Conservation (phyloP, 1,284 basidiomycete genomes). For the Austropuccinia psidii region DNA sequence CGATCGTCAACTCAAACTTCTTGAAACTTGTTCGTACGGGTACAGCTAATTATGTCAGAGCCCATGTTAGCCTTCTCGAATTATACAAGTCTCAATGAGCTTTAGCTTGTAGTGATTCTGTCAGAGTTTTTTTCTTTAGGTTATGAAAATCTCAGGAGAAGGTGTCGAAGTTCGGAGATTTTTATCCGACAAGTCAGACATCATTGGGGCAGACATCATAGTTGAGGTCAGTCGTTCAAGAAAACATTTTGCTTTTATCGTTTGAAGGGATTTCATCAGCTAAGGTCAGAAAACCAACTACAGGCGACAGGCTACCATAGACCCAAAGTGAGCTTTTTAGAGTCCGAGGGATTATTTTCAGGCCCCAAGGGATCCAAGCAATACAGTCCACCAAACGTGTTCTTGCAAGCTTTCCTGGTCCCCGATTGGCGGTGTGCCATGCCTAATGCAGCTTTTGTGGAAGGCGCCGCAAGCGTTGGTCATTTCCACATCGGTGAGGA, state of each 20-base stretch:
- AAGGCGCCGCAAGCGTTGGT: constrained; percentile 17
- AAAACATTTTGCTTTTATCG: not conserved
- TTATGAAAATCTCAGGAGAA: not conserved
- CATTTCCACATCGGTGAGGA: constrained; percentile 24
- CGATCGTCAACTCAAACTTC: constrained; percentile 30
- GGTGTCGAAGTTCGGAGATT: not conserved
- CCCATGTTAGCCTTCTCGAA: not conserved
- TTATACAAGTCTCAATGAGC: not conserved
- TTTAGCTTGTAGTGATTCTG: not conserved
- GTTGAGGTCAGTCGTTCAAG: constrained; percentile 17
- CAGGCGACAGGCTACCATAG: constrained; percentile 29
- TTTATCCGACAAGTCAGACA: not conserved
- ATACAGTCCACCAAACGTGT: constrained; percentile 27
- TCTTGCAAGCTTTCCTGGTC: constrained; percentile 9
- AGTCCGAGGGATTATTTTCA: not conserved
- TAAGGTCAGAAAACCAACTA: not conserved
- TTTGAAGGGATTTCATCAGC: not conserved
- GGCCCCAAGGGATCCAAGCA: not conserved
- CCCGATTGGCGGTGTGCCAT: constrained; percentile 23
- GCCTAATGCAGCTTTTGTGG: constrained; percentile 27
- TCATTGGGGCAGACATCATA: constrained; percentile 15
- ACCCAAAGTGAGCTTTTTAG: constrained; percentile 9
- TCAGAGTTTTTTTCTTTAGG: not conserved
- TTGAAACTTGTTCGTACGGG: constrained; percentile 16
- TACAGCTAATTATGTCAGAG: constrained; percentile 23